Percentiles rank a stretch among this genome's conserved stretches.
Evolutionary conservation across 106 monocot genomes (phyloP).

Genomic region (Alisma plantagoaquatica): DNA sequence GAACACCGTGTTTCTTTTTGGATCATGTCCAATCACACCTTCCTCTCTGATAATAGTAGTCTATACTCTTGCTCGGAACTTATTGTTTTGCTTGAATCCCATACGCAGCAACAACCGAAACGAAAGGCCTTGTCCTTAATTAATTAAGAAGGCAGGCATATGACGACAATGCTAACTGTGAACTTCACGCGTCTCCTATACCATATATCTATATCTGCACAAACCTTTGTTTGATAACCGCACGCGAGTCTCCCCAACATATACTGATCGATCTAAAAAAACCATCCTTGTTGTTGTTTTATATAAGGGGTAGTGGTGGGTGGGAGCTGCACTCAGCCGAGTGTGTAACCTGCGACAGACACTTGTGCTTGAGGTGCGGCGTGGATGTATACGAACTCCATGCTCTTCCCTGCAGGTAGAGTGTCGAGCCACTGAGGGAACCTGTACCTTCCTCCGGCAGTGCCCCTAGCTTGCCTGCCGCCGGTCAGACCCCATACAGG

Average conservation of each 20-base stretch:
- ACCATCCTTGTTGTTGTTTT: neutral
- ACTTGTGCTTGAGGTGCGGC: slow-evolving; percentile 17
- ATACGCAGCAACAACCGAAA: neutral
- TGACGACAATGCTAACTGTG: no score
- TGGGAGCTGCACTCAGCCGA: neutral
- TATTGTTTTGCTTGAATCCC: neutral
- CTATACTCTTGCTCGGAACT: neutral
- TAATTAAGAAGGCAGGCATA: no score
- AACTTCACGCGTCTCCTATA: neutral
- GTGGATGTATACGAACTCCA: slow-evolving; percentile 21
- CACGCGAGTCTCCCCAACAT: neutral
- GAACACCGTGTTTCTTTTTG: slow-evolving; percentile 8
- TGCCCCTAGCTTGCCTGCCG: no score
- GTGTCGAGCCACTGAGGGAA: slow-evolving; percentile 8
- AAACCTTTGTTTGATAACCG: neutral
- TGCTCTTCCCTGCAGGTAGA: slow-evolving; percentile 16
- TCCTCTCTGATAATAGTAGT: slow-evolving; percentile 6
- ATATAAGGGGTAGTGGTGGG: no score
- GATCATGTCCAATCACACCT: slow-evolving; percentile 17
- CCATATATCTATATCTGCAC: neutral
- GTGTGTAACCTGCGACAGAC: slow-evolving; percentile 14
- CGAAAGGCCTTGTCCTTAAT: neutral
- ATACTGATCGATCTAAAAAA: neutral
- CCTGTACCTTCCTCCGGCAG: neutral
- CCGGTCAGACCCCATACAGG: slow-evolving; percentile 17